These are phyloP conservation scores for Protea cynaroides DNA, from an alignment of 164 flowering plant genomes.

Conservation along the genomic window DNA sequence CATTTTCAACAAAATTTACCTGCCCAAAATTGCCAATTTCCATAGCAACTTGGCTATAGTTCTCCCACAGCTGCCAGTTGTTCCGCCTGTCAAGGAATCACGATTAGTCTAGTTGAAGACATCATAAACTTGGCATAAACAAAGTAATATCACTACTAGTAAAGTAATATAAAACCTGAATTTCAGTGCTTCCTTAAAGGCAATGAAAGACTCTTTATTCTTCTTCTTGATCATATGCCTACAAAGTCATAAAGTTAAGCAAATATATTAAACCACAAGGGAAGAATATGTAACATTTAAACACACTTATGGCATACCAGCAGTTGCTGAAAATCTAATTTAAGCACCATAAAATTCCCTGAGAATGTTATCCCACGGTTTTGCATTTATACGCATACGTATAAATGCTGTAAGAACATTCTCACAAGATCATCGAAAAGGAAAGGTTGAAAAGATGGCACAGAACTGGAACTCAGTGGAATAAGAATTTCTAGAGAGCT, in stretches of 20 bases:
- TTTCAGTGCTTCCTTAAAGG: conserved; percentile 88
- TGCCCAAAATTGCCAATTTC: conserved; percentile 63
- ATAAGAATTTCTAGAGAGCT: too few species aligned
- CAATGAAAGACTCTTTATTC: conserved; percentile 75
- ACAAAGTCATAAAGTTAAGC: conserved; percentile 14
- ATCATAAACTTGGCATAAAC: not conserved
- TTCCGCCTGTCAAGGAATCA: conserved; percentile 44
- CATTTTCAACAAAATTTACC: conserved; percentile 29
- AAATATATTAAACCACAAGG: not conserved
- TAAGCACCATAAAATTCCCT: too few species aligned
- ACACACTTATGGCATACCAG: too few species aligned
- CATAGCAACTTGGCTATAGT: conserved; percentile 69
- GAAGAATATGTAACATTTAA: not conserved
- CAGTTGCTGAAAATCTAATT: too few species aligned
- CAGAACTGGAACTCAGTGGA: too few species aligned
- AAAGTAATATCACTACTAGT: not conserved
- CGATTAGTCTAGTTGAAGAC: not conserved
- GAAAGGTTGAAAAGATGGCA: too few species aligned
- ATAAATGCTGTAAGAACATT: too few species aligned
- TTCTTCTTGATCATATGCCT: conserved; percentile 80
- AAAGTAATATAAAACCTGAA: conserved; percentile 59
- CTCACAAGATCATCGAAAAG: too few species aligned
- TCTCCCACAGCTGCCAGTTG: conserved; percentile 97
- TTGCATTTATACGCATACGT: too few species aligned
- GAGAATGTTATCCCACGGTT: too few species aligned